Base-by-base conservation (phyloP, 352 stramenopile species). In the Pythium sukuiense region DNA sequence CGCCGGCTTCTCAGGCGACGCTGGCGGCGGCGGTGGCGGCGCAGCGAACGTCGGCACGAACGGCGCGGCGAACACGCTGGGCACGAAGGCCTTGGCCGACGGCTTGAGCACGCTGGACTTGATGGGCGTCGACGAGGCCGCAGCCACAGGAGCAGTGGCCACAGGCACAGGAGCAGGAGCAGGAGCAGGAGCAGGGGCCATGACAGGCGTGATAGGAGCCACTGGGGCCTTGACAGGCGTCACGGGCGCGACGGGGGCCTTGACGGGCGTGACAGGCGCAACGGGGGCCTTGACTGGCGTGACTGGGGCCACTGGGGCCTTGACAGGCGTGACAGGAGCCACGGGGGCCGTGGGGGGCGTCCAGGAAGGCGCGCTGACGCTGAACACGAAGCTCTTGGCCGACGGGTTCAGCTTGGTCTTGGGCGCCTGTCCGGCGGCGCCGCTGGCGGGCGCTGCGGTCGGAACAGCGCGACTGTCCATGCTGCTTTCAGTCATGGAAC, bases 301-400 rank as follows among this genome's bases (percentile, higher is more conserved):
- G 6, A 54, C 55, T 0, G 49, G 33, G 18, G 62, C 27, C 1
- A 55, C 24, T 14, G 52, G 11, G 12, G 63, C 26, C 0, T 66
- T 14, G 39, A 29, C 18, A 70, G 48, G 39, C 39, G 39, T 7
- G 1, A 12, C 39, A 24, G 18, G 6, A n/a, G 39, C 11, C 11
- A 14, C 39, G 27, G 43, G 20, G 13, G 18, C 26, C 58, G 39
- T 58, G 24, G 54, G 30, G 1, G 83, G 83, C 45, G 76, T 88
- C 80, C 80, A 91, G 11, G 50, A 70, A 0, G 83, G 76, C 9
- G 83, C 80, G 16, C 58, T 55, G n/a, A 70, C 63, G 71, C 81
- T 88, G 55, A 91, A 85, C 11, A 92, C 81, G 56, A 92, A 92
- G 52, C 67, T 76, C 65, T 87, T 88, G 48, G 81, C 83, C 6